These are phyloP conservation scores for Solanum sejunctum DNA, from an alignment of 257 asterid species.

Conservation along the genomic window DNA sequence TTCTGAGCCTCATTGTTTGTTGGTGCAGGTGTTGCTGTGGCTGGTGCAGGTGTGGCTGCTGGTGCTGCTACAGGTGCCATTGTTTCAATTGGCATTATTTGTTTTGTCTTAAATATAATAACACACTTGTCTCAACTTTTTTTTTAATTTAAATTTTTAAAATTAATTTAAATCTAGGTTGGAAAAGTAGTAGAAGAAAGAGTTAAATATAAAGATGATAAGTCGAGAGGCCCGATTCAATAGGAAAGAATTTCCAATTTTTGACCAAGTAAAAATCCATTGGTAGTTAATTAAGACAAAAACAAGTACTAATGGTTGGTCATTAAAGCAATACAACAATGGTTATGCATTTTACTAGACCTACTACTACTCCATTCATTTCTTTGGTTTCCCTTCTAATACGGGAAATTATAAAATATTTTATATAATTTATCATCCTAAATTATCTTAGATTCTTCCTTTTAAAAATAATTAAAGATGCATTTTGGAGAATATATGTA, in stretches of 20 bases:
- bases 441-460: not conserved
- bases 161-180: not conserved
- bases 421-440: not conserved
- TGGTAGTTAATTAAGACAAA: not conserved
- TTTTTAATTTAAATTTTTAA: not conserved
- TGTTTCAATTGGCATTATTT: slow-evolving; percentile 31
- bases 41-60: not conserved
- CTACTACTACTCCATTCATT: not conserved
- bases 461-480: not conserved
- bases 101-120: not conserved
- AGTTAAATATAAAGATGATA: not conserved
- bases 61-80: slow-evolving; percentile 13
- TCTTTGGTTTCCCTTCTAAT: not conserved
- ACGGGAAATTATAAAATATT: not conserved
- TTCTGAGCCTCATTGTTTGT: slow-evolving; percentile 15
- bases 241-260: slow-evolving; percentile 4
- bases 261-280: slow-evolving; percentile 26
- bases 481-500: not conserved
- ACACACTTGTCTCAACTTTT: not conserved
- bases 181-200: not conserved
- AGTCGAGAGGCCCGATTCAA: not conserved
- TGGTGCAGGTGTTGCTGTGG: not conserved
- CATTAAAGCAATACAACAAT: not conserved
- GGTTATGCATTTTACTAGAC: slow-evolving; percentile 7
- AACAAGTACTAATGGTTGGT: not conserved